Base-by-base conservation (phyloP, 495 filamentous ascomycete species). In the Aspergillus haitiensis region DNA sequence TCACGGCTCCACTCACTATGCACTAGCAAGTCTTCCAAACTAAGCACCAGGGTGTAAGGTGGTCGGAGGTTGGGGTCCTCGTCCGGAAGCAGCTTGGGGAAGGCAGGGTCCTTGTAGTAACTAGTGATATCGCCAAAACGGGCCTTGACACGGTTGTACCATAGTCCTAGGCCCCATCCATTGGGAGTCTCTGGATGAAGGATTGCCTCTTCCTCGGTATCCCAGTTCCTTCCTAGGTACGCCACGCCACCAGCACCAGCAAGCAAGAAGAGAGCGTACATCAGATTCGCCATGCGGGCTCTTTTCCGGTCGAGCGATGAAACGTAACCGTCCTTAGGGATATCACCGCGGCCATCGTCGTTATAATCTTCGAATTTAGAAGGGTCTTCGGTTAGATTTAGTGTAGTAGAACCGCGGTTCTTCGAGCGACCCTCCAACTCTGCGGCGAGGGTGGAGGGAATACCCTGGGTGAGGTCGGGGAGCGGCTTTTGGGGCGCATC, bases 61-160 rank as follows among this genome's bases (percentile, higher is more conserved):
- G 89, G 87, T 61, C 86, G 86, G 67, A 89, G 86, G 42, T 83
- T 82, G 10, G 91, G 89, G 66, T 96, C 90, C 45, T 89, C 84
- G 60, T 98, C 91, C 13, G 94, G 94, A 42, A 98, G 82, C 53
- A 98, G 81, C 79, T 96, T 96, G 7, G 90, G 85, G 77, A 98
- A 98, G 11, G 93, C 88, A 15, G 94, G 94, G 62, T 98, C 94
- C 63, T 91, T 96, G 79, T 97, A 98, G 80, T 97, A 97, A 63
- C 84, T 86, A 51, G 91, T 81, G 48, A 89, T 81, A 58, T 88
- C 84, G n/a, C 76, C 76, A 47, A 88, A 73, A 21, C 94, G 86
- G 34, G 92, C 90, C 66, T 80, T 85, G 58, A 86, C 81, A 37
- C 94, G 90, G 56, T 85, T 85, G 76, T 86, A 95, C 81, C 92